Evolutionary conservation across 1,284 basidiomycete species (phyloP).

Genomic region (Boletus sp.): DNA sequence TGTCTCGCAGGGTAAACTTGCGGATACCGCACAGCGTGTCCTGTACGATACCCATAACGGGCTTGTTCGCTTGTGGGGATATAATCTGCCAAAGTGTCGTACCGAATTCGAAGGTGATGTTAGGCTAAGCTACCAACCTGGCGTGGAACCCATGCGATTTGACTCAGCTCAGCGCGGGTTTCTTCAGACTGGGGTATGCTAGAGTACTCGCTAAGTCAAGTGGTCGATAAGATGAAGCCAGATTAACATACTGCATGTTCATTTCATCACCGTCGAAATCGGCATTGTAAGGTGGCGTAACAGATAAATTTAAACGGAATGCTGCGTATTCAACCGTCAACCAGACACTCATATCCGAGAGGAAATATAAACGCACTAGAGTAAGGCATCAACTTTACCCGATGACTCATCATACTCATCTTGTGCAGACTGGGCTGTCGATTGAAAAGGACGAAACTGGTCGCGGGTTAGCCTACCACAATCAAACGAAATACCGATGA

Average conservation of each 20-base stretch:
- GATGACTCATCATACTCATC: conserved; percentile 99
- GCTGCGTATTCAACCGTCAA: conserved; percentile 55
- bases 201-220: conserved; percentile 17
- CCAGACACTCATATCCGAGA: conserved; percentile 10
- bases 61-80: conserved; percentile 99
- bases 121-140: conserved; percentile 58
- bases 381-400: conserved; percentile 97
- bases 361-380: conserved; percentile 71
- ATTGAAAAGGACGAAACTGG: conserved; percentile 94
- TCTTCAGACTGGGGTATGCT: conserved; percentile 99
- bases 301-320: conserved; percentile 96
- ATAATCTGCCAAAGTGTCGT: conserved; percentile 71
- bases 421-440: conserved; percentile 99
- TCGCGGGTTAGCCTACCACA: conserved; percentile 8
- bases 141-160: conserved; percentile 99
- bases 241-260: conserved; percentile 92
- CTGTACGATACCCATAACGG: conserved; percentile 99
- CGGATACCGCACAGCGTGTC: conserved; percentile 98
- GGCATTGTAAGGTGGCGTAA: conserved; percentile 93
- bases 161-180: conserved; percentile 96
- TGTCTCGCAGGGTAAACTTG: conserved; percentile 96
- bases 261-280: conserved; percentile 99
- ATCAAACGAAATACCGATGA: conserved; percentile 23
- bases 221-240: background rate
- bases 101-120: background rate